These are phyloP conservation scores for Jatropha multifida DNA, from an alignment of 441 rosid genomes.

Conservation along the genomic window DNA sequence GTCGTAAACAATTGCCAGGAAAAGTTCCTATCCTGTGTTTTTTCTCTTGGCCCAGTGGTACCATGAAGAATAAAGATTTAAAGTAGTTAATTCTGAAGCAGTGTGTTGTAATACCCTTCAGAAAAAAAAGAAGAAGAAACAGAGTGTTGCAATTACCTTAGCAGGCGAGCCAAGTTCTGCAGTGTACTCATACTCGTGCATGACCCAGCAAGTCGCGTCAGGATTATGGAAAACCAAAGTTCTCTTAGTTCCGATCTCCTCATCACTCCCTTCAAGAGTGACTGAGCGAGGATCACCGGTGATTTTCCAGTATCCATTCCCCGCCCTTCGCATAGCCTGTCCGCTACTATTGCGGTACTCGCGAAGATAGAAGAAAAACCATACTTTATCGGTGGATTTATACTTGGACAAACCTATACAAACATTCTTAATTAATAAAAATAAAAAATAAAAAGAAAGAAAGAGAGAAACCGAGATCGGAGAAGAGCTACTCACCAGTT, in stretches of 20 bases:
- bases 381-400: conserved; percentile 20
- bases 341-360: conserved; percentile 21
- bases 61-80: too few species aligned
- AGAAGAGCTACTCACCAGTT: conserved; percentile 31
- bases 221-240: conserved; percentile 12
- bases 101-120: too few species aligned
- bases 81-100: too few species aligned
- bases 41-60: too few species aligned
- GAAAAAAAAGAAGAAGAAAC: too few species aligned
- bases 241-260: conserved; percentile 1
- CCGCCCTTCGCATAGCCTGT: conserved; percentile 26
- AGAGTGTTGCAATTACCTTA: conserved; percentile 14
- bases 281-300: conserved; percentile 36
- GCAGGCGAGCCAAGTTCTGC: not conserved
- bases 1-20: too few species aligned
- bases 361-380: conserved; percentile 43
- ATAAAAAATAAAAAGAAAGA: not conserved
- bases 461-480: not conserved
- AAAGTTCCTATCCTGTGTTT: too few species aligned
- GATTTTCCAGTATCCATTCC: conserved; percentile 46
- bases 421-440: not conserved
- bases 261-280: conserved; percentile 1
- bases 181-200: conserved; percentile 6
- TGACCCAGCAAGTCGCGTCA: not conserved
- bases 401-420: conserved; percentile 28